Percentiles rank a stretch among this genome's conserved stretches.
These are phyloP conservation scores for Nemania sp. DNA, from an alignment of 2,329 filamentous ascomycete species.

Conservation along the genomic window DNA sequence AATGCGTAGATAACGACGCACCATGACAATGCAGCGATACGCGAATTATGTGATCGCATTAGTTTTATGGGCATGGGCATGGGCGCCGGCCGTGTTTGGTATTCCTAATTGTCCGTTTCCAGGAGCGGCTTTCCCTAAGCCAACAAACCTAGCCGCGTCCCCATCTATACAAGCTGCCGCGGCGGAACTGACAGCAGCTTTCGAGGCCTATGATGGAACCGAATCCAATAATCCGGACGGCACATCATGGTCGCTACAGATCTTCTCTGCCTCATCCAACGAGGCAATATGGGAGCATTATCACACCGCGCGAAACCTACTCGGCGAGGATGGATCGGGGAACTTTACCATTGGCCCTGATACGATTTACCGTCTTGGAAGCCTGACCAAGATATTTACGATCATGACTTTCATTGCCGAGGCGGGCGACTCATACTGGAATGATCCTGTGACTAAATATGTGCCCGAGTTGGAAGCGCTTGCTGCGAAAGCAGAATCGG, in stretches of 20 bases:
- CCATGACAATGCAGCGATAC: constrained; percentile 2
- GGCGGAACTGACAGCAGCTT: constrained; percentile 37
- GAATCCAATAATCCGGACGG: constrained; percentile 35
- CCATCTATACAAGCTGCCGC: constrained; percentile 36
- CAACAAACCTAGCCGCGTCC: constrained; percentile 36
- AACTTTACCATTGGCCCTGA: constrained; percentile 33
- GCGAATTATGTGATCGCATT: background rate
- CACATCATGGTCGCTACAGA: constrained; percentile 43
- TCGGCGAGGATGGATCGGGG: constrained; percentile 22
- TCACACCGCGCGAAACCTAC: constrained; percentile 34
- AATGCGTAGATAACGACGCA: background rate
- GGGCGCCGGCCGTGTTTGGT: constrained; percentile 7
- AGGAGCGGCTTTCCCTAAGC: constrained; percentile 41
- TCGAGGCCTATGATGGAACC: constrained; percentile 35
- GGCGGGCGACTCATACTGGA: constrained; percentile 36
- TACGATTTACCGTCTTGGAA: constrained; percentile 39
- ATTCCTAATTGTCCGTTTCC: constrained; percentile 42
- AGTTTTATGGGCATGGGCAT: background rate
- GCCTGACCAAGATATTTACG: constrained; percentile 40
- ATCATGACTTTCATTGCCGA: constrained; percentile 38
- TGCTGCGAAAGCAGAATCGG: constrained; percentile 28
- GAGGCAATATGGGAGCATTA: constrained; percentile 37
- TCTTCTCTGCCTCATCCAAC: constrained; percentile 35
- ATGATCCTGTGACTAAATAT: constrained; percentile 36
- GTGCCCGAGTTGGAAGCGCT: constrained; percentile 35